phyloP scores from a whole-genome alignment of 805 yeast genomes.

The Candida hispaniensis region DNA sequence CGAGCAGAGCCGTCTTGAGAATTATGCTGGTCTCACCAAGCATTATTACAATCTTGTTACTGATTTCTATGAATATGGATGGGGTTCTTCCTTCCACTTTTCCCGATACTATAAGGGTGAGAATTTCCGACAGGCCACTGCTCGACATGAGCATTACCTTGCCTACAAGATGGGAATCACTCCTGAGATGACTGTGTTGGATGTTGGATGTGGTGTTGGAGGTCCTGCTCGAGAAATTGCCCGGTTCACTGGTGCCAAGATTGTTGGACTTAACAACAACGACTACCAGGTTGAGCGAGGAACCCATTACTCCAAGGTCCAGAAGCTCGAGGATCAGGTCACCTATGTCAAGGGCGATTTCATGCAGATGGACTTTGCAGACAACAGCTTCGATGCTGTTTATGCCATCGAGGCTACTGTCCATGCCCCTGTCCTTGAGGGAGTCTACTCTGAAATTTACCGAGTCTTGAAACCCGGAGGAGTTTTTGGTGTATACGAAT shows the following conservation, averaged over 20 bases:
- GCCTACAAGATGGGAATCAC: slow-evolving; percentile 76
- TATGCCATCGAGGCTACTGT: slow-evolving; percentile 98
- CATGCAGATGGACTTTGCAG: slow-evolving; percentile 97
- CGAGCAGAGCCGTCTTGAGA: slow-evolving; percentile 50
- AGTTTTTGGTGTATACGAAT: slow-evolving; percentile 93
- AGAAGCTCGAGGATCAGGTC: slow-evolving; percentile 60
- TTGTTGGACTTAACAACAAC: slow-evolving; percentile 90
- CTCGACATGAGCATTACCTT: slow-evolving; percentile 87
- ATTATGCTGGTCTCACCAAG: slow-evolving; percentile 83
- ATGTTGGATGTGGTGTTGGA: slow-evolving; percentile 99
- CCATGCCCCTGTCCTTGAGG: slow-evolving; percentile 93
- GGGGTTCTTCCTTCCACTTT: slow-evolving; percentile 98
- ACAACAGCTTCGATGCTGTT: slow-evolving; percentile 85
- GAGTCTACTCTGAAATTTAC: slow-evolving; percentile 90
- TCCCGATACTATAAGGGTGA: slow-evolving; percentile 90
- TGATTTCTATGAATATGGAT: slow-evolving; percentile 97
- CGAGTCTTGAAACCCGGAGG: slow-evolving; percentile 97
- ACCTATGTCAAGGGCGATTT: slow-evolving; percentile 92
- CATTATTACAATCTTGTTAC: slow-evolving; percentile 96
- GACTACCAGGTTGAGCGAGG: slow-evolving; percentile 93
- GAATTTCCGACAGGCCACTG: slow-evolving; percentile 85
- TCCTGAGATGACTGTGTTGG: slow-evolving; percentile 78
- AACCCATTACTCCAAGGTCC: slow-evolving; percentile 59
- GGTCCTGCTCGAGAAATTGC: slow-evolving; percentile 97
- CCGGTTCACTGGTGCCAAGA: slow-evolving; percentile 76